Evolutionary conservation across 441 rosid genomes (phyloP).

Genomic region (Bruguiera hainesii): DNA sequence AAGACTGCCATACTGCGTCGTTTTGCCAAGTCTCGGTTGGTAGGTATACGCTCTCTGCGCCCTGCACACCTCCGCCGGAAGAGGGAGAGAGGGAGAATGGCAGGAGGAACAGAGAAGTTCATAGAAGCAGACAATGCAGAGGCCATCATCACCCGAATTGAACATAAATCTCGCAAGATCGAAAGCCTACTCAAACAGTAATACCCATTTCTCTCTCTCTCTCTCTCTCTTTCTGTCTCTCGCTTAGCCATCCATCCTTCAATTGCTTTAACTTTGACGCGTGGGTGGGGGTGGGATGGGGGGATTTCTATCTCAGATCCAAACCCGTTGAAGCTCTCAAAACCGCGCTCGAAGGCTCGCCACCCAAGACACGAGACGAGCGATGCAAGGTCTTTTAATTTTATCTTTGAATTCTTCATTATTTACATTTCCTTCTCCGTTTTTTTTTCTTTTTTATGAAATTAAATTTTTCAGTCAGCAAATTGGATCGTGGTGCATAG

Average conservation of each 20-base stretch:
- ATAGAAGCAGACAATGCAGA: slow-evolving; percentile 87
- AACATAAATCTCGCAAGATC: slow-evolving; percentile 82
- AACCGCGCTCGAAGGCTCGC: slow-evolving; percentile 89
- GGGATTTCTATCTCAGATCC: slow-evolving; percentile 28
- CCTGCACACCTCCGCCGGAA: background rate
- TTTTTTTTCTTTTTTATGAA: background rate
- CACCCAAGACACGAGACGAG: slow-evolving; percentile 69
- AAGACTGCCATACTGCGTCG: slow-evolving; percentile 60
- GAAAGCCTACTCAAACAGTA: slow-evolving; percentile 88
- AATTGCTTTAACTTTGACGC: no score
- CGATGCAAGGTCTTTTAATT: slow-evolving; percentile 72
- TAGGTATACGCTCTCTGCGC: background rate
- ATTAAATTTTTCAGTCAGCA: slow-evolving; percentile 53
- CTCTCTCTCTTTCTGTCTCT: background rate
- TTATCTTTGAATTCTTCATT: background rate
- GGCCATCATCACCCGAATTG: slow-evolving; percentile 76
- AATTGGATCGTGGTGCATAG: slow-evolving; percentile 87
- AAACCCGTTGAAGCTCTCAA: slow-evolving; percentile 82
- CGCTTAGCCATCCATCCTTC: background rate
- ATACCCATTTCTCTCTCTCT: background rate
- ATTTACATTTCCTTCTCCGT: background rate
- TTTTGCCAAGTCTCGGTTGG: no score
- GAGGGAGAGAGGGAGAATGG: slow-evolving; percentile 33
- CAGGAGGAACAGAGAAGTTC: slow-evolving; percentile 38
- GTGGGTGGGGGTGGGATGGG: no score